Evolutionary conservation across 495 filamentous ascomycete genomes (phyloP).

Genomic region (Jackrogersella multiformis): DNA sequence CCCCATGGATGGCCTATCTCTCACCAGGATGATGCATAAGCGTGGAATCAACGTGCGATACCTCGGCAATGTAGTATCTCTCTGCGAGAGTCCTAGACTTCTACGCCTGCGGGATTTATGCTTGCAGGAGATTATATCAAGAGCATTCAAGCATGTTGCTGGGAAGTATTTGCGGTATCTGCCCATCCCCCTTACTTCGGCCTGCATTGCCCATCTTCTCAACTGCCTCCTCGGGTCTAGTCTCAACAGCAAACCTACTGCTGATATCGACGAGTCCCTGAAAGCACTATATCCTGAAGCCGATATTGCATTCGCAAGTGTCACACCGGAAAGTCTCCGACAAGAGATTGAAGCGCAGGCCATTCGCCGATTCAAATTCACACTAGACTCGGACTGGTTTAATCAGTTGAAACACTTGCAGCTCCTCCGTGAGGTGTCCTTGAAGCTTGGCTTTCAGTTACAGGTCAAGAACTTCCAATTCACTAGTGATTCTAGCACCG

Average conservation of each 20-base stretch:
- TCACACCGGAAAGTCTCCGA: conserved; percentile 75
- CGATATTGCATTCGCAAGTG: conserved; percentile 82
- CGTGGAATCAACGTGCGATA: conserved; percentile 98
- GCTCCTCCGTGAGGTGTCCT: conserved; percentile 84
- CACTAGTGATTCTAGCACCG: conserved; percentile 37
- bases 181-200: conserved; percentile 77
- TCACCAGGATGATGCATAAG: conserved; percentile 91
- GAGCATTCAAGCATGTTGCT: conserved; percentile 92
- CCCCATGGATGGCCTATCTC: conserved; percentile 95
- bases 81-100: conserved; percentile 75
- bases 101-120: conserved; percentile 78
- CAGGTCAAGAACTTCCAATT: conserved; percentile 85
- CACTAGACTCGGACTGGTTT: conserved; percentile 73
- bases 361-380: conserved; percentile 75
- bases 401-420: conserved; percentile 75
- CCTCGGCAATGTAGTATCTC: conserved; percentile 79
- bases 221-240: conserved; percentile 90
- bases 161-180: conserved; percentile 80
- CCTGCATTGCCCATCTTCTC: conserved; percentile 85
- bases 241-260: conserved; percentile 77
- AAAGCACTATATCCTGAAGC: conserved; percentile 79
- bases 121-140: conserved; percentile 90
- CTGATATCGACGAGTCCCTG: conserved; percentile 79
- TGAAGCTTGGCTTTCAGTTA: conserved; percentile 93
- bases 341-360: conserved; percentile 77